Evolutionary conservation across 106 monocot species (phyloP), one percentile per base, ranked within the genome.

Genomic region (Narthecium ossifragum): DNA sequence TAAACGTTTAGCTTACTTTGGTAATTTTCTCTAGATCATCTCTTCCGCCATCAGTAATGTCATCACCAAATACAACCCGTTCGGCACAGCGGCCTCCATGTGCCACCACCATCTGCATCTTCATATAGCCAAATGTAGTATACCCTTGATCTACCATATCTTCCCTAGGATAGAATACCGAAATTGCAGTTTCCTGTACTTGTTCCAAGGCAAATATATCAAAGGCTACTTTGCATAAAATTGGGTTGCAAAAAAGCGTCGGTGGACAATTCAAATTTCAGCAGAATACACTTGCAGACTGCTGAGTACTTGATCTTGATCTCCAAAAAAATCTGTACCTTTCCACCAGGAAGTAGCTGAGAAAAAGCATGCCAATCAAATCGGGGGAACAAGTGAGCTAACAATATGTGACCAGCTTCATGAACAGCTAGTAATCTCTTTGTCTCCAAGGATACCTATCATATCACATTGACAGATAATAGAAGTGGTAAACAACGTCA

Each of bases 341-440:
- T 85, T 43, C 90, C 90, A 73, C 90, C 90, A 71, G 90, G 90
- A 82, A 90, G 90, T 64, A 90, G 71, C 67, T 90, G 90, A 55
- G 90, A 90, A 60, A 90, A 90, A 57, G 90, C 90, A 82, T 90
- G 90, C 90, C 85, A 90, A 79, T 90, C 90, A 74, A 73, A 90
- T 27, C 67, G 63, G 14, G 90, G 85, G 64, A 90, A 90, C 30
- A 90, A 63, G 69, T 90, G 90, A 68, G 85, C 90, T 36, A 90
- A 67, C 55, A 90, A 61, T 57, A 90, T 69, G 70, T 90, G 90
- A 51, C 90, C 90, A 73, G 90, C 90, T 66, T 90, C 90, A 77
- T 90, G 90, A 31, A 85, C 85, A 61, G 90, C 90, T 45, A 90
- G 51, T 43, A 85, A 47, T 59, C 82, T 79, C 70, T 71, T 85